These are phyloP conservation scores for Hypomontagnella monticulosa DNA, from an alignment of 495 filamentous ascomycete species.

Conservation along the genomic window DNA sequence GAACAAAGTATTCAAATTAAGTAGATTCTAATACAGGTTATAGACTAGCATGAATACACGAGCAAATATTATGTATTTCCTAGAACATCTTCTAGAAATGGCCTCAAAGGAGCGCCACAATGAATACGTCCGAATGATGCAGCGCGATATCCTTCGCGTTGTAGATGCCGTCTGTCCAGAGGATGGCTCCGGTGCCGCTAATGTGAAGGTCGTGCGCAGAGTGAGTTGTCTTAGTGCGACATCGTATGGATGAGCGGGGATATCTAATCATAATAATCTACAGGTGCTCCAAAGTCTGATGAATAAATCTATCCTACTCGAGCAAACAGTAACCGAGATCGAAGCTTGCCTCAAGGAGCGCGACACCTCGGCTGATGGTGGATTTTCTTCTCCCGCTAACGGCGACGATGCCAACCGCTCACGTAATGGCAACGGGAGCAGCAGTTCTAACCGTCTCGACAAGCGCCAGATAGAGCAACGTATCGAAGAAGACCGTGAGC, in stretches of 20 bases:
- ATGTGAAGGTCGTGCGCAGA: constrained; percentile 89
- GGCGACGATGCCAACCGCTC: constrained; percentile 47
- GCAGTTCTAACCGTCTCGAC: constrained; percentile 65
- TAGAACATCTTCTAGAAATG: constrained; percentile 93
- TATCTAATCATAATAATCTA: constrained; percentile 8
- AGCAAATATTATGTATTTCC: constrained; percentile 99
- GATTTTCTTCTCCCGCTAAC: constrained; percentile 50
- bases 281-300: constrained; percentile 76
- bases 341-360: constrained; percentile 81
- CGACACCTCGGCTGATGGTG: constrained; percentile 59
- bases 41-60: constrained; percentile 94
- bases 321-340: constrained; percentile 77
- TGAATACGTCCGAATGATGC: constrained; percentile 91
- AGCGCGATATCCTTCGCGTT: constrained; percentile 87
- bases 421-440: constrained; percentile 46
- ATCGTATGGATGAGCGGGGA: not conserved
- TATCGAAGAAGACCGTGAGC: constrained; percentile 95
- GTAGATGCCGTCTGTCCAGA: constrained; percentile 89
- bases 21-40: not conserved
- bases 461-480: constrained; percentile 91
- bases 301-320: constrained; percentile 70
- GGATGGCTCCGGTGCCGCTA: constrained; percentile 90
- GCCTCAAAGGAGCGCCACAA: constrained; percentile 75
- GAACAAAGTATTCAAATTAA: not conserved
- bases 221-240: constrained; percentile 48